A percentile compares a stretch with the other conserved stretches of the same genome.
These are phyloP conservation scores for Talaromyces islandicus DNA, from an alignment of 2,329 filamentous ascomycete genomes.

Conservation along the genomic window DNA sequence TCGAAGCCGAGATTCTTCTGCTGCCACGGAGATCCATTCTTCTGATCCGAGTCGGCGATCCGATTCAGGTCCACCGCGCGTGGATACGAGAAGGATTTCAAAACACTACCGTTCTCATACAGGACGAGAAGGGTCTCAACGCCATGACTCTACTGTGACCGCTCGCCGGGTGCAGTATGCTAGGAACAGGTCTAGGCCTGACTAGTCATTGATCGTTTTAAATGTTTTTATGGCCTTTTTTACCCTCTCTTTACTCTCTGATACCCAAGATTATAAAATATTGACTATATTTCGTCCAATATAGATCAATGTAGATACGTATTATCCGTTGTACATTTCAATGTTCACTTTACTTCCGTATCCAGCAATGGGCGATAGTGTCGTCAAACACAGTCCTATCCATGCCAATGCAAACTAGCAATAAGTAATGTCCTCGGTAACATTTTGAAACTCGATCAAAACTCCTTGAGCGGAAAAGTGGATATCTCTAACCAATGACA, in stretches of 20 bases:
- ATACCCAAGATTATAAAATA: background rate
- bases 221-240: background rate
- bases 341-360: too few species aligned
- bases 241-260: background rate
- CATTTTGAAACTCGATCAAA: too few species aligned
- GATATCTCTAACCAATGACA: too few species aligned
- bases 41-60: slow-evolving; percentile 15
- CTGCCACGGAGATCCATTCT: background rate
- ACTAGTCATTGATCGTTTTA: slow-evolving; percentile 7
- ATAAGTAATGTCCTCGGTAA: too few species aligned
- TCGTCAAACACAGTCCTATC: too few species aligned
- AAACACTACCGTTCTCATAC: slow-evolving; percentile 18
- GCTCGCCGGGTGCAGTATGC: slow-evolving; percentile 23
- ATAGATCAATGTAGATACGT: background rate
- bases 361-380: too few species aligned
- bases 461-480: too few species aligned
- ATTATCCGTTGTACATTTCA: too few species aligned
- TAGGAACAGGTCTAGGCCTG: slow-evolving; percentile 27
- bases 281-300: background rate
- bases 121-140: slow-evolving; percentile 8
- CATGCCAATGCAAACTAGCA: too few species aligned
- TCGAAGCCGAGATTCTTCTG: background rate
- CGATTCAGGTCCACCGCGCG: slow-evolving; percentile 18
- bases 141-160: slow-evolving; percentile 15
- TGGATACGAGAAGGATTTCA: slow-evolving; percentile 18